Percentiles rank a stretch among this genome's conserved stretches.
These are phyloP conservation scores for Dryas integrifolia DNA, from an alignment of 331 rosid genomes.

Conservation along the genomic window DNA sequence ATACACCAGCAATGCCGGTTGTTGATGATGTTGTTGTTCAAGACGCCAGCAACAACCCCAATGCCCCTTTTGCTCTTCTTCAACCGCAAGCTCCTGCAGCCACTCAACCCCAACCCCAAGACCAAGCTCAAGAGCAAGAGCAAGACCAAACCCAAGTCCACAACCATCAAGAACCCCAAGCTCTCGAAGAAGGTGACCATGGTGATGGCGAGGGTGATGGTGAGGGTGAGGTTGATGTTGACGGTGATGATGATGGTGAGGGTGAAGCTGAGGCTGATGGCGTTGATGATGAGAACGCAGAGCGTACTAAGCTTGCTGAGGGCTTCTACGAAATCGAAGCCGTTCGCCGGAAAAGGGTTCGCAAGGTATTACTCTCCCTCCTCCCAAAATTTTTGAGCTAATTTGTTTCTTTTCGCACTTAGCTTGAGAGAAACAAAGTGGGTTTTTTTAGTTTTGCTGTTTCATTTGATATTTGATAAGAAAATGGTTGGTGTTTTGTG, in stretches of 20 bases:
- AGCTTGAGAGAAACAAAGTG: background rate
- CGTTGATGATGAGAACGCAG: slow-evolving; percentile 23
- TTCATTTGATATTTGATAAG: background rate
- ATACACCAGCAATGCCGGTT: slow-evolving; percentile 17
- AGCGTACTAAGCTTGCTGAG: slow-evolving; percentile 53
- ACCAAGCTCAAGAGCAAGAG: background rate
- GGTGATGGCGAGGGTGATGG: slow-evolving; percentile 10
- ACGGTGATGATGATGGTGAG: slow-evolving; percentile 27
- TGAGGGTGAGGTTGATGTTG: slow-evolving; percentile 27
- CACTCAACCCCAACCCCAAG: background rate
- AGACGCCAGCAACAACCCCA: slow-evolving; percentile 14
- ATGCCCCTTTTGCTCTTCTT: background rate
- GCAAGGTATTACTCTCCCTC: slow-evolving; percentile 49
- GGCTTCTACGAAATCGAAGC: slow-evolving; percentile 80
- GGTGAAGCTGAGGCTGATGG: slow-evolving; percentile 36
- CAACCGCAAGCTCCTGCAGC: background rate
- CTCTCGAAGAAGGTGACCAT: slow-evolving; percentile 27
- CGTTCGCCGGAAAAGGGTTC: slow-evolving; percentile 75
- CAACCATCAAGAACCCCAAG: slow-evolving; percentile 13
- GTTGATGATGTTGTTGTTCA: slow-evolving; percentile 1
- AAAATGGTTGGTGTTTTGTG: background rate
- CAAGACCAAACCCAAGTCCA: background rate
- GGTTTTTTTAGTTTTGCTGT: background rate
- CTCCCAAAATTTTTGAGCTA: background rate
- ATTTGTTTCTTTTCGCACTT: background rate